phyloP scores from a whole-genome alignment of 1,139 yeast species.

The Yamadazyma songkhlaensis region DNA sequence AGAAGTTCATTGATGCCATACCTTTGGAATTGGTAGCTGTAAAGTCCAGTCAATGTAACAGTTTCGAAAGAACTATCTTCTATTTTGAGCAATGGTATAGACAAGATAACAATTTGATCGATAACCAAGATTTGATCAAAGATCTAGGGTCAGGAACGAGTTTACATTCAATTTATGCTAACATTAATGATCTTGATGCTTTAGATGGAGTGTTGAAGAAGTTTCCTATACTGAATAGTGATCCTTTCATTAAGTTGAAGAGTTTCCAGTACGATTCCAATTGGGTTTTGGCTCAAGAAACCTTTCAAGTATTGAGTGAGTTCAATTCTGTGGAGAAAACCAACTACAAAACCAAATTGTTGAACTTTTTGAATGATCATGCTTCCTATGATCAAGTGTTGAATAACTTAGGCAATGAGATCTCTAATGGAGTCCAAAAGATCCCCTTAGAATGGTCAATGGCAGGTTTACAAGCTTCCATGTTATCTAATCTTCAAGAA shows the following conservation, averaged over 20 bases:
- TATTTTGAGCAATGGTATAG: constrained; percentile 78
- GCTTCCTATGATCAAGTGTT: constrained; percentile 43
- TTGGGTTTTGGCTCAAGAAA: constrained; percentile 86
- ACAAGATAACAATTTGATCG: constrained; percentile 10
- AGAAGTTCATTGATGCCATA: constrained; percentile 49
- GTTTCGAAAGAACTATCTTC: constrained; percentile 86
- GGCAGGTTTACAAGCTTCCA: constrained; percentile 74
- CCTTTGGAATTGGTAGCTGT: constrained; percentile 72
- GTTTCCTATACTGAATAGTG: constrained; percentile 58
- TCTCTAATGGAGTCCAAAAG: constrained; percentile 19
- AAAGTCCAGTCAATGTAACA: constrained; percentile 78
- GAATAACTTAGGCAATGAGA: constrained; percentile 28
- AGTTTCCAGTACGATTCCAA: constrained; percentile 83
- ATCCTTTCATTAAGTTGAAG: constrained; percentile 51
- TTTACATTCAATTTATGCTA: constrained; percentile 79
- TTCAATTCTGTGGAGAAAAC: constrained; percentile 27
- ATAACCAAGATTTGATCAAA: constrained; percentile 1
- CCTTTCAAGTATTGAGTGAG: constrained; percentile 68
- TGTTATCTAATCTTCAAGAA: constrained; percentile 49
- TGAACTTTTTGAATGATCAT: constrained; percentile 40
- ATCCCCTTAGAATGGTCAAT: constrained; percentile 55
- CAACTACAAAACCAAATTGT: constrained; percentile 32
- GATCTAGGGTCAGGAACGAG: constrained; percentile 30
- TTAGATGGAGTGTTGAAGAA: constrained; percentile 80
- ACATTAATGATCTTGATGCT: constrained; percentile 85